phyloP scores from a whole-genome alignment of 768 basidiomycete species.

The Megacollybia marginata region DNA sequence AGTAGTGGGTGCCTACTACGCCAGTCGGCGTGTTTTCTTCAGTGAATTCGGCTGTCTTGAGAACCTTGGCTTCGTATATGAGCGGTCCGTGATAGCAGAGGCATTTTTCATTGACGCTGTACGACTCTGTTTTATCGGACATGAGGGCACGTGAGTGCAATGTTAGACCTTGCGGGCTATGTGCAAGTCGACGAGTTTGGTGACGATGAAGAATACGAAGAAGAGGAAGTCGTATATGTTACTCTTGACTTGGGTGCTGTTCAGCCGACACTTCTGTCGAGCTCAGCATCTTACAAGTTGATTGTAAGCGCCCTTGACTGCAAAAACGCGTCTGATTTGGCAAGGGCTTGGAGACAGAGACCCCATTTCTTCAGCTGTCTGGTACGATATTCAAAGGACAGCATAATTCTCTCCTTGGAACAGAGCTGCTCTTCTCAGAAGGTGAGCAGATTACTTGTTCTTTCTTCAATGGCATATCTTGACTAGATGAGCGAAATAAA shows the following conservation, averaged over 20 bases:
- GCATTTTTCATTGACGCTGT: conserved; percentile 50
- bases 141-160: too few species aligned
- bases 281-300: conserved; percentile 60
- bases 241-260: conserved; percentile 68
- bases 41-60: conserved; percentile 57
- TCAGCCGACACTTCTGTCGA: conserved; percentile 71
- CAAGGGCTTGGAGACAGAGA: conserved; percentile 72
- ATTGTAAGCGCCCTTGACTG: conserved; percentile 43
- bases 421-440: conserved; percentile 71
- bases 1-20: conserved; percentile 72
- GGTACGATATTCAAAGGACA: conserved; percentile 68
- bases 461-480: conserved; percentile 24
- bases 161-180: conserved; percentile 32
- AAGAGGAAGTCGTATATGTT: conserved; percentile 55
- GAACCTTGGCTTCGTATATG: conserved; percentile 93
- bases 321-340: not conserved
- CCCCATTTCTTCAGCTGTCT: conserved; percentile 70
- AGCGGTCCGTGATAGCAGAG: conserved; percentile 94
- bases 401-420: conserved; percentile 63
- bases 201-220: conserved; percentile 57
- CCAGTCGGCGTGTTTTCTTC: conserved; percentile 55
- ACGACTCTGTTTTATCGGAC: too few species aligned
- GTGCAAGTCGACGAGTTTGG: conserved; percentile 62
- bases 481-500: conserved; percentile 33
- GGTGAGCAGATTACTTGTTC: conserved; percentile 25